Conservation (phyloP, 768 basidiomycete species). For the Trametes villosa region DNA sequence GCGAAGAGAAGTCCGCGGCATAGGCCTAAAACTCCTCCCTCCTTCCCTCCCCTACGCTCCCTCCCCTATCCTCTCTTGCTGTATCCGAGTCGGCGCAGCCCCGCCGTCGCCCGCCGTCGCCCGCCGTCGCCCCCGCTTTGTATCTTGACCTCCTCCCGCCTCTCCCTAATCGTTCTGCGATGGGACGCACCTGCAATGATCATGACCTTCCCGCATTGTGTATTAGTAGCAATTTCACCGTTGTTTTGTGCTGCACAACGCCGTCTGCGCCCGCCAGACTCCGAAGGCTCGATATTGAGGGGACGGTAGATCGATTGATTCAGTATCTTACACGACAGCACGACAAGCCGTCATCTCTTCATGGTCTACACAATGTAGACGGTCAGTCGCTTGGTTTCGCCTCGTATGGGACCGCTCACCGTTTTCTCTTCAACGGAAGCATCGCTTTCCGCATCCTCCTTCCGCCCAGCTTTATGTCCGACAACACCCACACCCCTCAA, state of each 20-base stretch:
- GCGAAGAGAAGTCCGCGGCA: slow-evolving; percentile 12
- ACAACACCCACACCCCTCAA: slow-evolving; percentile 47
- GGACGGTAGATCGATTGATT: too few relatives aligned
- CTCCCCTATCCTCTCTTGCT: not conserved
- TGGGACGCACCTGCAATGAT: not conserved
- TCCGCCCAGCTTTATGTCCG: slow-evolving; percentile 37
- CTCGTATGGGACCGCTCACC: too few relatives aligned
- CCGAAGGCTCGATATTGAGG: too few relatives aligned
- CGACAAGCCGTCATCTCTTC: too few relatives aligned
- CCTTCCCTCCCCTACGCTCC: not conserved
- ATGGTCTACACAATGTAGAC: too few relatives aligned
- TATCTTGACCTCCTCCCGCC: not conserved
- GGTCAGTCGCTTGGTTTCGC: too few relatives aligned
- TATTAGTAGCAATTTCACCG: not conserved
- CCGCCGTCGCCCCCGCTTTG: not conserved
- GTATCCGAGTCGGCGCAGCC: not conserved
- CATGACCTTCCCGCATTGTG: not conserved
- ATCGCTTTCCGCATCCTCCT: slow-evolving; percentile 1
- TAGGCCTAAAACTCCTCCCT: not conserved
- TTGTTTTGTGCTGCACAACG: not conserved
- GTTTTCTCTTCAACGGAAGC: too few relatives aligned
- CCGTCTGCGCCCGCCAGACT: too few relatives aligned
- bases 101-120: not conserved
- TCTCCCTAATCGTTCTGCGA: not conserved
- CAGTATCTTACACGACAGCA: too few relatives aligned